Conservation (phyloP, 805 yeast genomes). For the Yarrowia sp. region DNA sequence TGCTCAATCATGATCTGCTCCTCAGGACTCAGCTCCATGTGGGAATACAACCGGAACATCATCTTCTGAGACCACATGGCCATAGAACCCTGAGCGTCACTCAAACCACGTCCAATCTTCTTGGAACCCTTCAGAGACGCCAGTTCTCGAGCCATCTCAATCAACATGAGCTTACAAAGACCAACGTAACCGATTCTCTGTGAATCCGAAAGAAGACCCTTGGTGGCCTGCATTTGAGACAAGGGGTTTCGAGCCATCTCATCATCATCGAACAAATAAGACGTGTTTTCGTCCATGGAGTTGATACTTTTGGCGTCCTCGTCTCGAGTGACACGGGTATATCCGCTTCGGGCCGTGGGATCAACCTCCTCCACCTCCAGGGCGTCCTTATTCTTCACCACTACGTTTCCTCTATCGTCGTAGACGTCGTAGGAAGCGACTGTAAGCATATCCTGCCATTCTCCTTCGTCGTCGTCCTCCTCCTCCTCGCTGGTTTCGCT, state of each 20-base stretch:
- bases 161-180: conserved; percentile 72
- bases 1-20: conserved; percentile 89
- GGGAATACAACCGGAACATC: conserved; percentile 75
- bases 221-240: conserved; percentile 81
- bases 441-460: conserved; percentile 89
- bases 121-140: conserved; percentile 57
- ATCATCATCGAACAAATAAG: conserved; percentile 59
- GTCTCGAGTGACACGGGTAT: conserved; percentile 87
- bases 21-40: conserved; percentile 75
- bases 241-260: conserved; percentile 57
- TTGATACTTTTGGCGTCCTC: conserved; percentile 74
- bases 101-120: conserved; percentile 52
- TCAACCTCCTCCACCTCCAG: conserved; percentile 46
- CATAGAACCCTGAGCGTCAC: conserved; percentile 74
- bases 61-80: conserved; percentile 84
- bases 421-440: conserved; percentile 79
- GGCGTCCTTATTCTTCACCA: conserved; percentile 46
- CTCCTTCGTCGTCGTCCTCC: conserved; percentile 44
- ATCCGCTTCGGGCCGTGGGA: conserved; percentile 66
- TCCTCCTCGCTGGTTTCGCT: conserved; percentile 28
- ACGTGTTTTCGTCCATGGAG: conserved; percentile 61
- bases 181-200: conserved; percentile 95
- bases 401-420: conserved; percentile 66
- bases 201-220: conserved; percentile 76
- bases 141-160: conserved; percentile 81